phyloP scores from a whole-genome alignment of 176 grass and related monocot species.

The Musa schizocarpa region DNA sequence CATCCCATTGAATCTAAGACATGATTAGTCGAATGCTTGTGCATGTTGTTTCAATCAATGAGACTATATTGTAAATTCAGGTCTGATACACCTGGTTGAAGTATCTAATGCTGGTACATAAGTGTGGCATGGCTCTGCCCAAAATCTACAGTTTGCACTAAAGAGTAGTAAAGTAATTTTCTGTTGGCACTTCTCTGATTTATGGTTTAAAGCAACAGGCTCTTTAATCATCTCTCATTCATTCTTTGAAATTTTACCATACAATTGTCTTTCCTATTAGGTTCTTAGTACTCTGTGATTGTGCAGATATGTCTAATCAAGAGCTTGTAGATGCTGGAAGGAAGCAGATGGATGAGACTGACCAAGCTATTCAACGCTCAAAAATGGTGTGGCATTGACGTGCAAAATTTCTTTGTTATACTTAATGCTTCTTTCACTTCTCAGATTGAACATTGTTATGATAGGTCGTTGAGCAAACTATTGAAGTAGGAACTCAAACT shows the following conservation, averaged over 20 bases:
- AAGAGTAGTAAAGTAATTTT: neutral
- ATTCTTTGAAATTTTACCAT: neutral
- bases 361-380: slow-evolving; percentile 87
- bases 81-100: too few species aligned
- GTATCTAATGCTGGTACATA: too few species aligned
- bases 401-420: neutral
- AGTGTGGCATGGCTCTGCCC: neutral
- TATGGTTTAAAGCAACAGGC: neutral
- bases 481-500: slow-evolving; percentile 95
- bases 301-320: slow-evolving; percentile 92
- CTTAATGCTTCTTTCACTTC: slow-evolving; percentile 3
- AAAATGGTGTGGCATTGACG: slow-evolving; percentile 43
- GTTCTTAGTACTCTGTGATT: neutral
- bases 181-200: neutral
- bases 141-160: neutral
- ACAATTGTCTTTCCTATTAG: neutral
- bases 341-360: slow-evolving; percentile 93
- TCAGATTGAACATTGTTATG: slow-evolving; percentile 18
- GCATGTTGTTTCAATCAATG: too few species aligned
- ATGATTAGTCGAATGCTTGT: too few species aligned
- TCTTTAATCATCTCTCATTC: neutral
- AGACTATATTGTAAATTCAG: too few species aligned
- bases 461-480: slow-evolving; percentile 89
- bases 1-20: too few species aligned
- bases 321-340: slow-evolving; percentile 65